Base-by-base conservation (phyloP, 116 monocot genomes). In the Dioscorea cayenensis region DNA sequence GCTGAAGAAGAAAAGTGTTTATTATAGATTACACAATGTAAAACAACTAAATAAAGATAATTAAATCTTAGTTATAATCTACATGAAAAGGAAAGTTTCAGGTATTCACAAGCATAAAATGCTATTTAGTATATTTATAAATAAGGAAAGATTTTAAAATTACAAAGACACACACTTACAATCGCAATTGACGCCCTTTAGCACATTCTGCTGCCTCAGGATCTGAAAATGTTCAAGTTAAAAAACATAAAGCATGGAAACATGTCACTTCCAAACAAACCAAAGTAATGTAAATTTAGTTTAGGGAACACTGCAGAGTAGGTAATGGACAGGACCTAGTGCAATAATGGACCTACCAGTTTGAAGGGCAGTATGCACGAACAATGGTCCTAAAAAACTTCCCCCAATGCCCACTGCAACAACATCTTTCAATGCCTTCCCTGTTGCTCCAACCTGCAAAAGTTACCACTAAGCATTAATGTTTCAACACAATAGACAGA, bases 351-450 rank as follows among this genome's bases (percentile, higher is more conserved):
- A 55, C 18, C 64, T 68, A 95, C 96, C 96, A 79, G 88, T 88
- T 78, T 96, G 96, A 71, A 96, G 96, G 71, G 96, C 92, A 69
- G 90, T 88, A 55, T 96, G 96, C 61, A 96, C 92, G 84, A 96
- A 96, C 37, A 96, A 75, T 50, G 96, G 96, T 7, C 96, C 96
- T 36, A 96, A 78, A 81, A 90, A 96, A 73, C 96, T 96, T n/a
- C 96, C 96, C 59, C 96, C 96, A 79, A 96, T 96, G 75, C 92
- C 96, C 76, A 96, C 73, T 49, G 96, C 75, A 51, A 96, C 90
- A 68, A 90, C 92, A 92, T 96, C 88, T 77, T 80, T 86, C 71
- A 96, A 77, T 70, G 87, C 73, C 77, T 92, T 96, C 64, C 92
- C 96, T n/a, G 96, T 96, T 75, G 81, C 87, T 66, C 96, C 96